Percentiles rank a stretch among this genome's conserved stretches.
These are phyloP conservation scores for Penstemon davidsonii DNA, from an alignment of 257 asterid species.

Conservation along the genomic window DNA sequence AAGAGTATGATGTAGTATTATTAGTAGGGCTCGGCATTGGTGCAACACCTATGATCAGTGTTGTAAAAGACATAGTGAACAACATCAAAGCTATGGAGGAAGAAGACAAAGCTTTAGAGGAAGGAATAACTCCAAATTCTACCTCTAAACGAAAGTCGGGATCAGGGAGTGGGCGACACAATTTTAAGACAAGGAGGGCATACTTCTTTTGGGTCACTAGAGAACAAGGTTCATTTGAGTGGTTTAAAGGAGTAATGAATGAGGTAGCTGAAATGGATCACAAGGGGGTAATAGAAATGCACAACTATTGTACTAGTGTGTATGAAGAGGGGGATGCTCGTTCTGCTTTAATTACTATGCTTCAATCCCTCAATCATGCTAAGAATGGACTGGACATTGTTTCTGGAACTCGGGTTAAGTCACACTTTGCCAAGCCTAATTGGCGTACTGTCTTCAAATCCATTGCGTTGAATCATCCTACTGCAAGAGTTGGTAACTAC, in stretches of 20 bases:
- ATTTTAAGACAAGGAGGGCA: constrained; percentile 69
- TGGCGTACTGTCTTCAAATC: constrained; percentile 80
- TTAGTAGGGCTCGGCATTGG: constrained; percentile 86
- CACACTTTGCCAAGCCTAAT: constrained; percentile 89
- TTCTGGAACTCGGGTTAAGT: constrained; percentile 82
- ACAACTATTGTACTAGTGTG: constrained; percentile 87
- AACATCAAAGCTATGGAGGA: constrained; percentile 73
- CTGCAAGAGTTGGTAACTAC: constrained; percentile 60
- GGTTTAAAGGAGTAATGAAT: constrained; percentile 90
- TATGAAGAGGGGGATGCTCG: constrained; percentile 90
- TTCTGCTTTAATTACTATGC: constrained; percentile 83
- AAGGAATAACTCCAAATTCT: constrained; percentile 30
- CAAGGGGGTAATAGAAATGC: constrained; percentile 78
- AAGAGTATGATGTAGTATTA: constrained; percentile 80
- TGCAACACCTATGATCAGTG: constrained; percentile 93
- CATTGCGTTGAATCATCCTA: constrained; percentile 68
- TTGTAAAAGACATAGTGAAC: constrained; percentile 80
- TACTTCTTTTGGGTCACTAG: constrained; percentile 90
- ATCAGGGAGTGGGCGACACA: constrained; percentile 30
- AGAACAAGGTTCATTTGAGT: constrained; percentile 85
- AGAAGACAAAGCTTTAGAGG: constrained; percentile 44
- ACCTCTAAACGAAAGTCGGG: constrained; percentile 37
- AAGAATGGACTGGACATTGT: constrained; percentile 78
- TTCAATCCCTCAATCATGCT: constrained; percentile 80
- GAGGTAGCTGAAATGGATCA: constrained; percentile 80